phyloP scores from a whole-genome alignment of 2,329 filamentous ascomycete species.

The Metarhizium humberi region DNA sequence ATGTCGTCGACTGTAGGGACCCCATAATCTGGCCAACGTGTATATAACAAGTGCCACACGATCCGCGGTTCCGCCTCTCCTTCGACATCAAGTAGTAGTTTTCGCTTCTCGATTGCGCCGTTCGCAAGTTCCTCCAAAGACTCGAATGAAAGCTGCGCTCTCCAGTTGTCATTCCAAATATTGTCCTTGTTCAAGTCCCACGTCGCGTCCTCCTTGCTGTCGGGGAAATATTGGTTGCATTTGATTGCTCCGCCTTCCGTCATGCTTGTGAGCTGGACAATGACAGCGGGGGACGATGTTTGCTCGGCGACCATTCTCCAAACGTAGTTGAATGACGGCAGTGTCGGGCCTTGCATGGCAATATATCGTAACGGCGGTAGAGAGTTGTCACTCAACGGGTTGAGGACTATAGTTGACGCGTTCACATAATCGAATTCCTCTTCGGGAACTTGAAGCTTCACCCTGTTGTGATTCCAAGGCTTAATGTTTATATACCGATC shows the following conservation, averaged over 20 bases:
- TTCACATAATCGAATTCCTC: slow-evolving; percentile 73
- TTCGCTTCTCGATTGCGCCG: slow-evolving; percentile 63
- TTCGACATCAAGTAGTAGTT: slow-evolving; percentile 50
- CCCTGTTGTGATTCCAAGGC: slow-evolving; percentile 78
- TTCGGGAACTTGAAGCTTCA: slow-evolving; percentile 69
- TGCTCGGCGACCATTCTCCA: slow-evolving; percentile 96
- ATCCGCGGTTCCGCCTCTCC: slow-evolving; percentile 41
- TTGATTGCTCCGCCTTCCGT: slow-evolving; percentile 71
- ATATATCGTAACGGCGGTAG: slow-evolving; percentile 58
- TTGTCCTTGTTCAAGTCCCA: slow-evolving; percentile 53
- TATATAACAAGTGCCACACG: slow-evolving; percentile 80
- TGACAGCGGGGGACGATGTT: slow-evolving; percentile 59
- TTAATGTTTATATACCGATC: slow-evolving; percentile 89
- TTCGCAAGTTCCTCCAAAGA: slow-evolving; percentile 44
- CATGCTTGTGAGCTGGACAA: slow-evolving; percentile 91
- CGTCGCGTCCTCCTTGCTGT: slow-evolving; percentile 39
- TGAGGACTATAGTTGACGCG: slow-evolving; percentile 59
- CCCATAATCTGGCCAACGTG: slow-evolving; percentile 82
- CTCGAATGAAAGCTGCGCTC: slow-evolving; percentile 61
- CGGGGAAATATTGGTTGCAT: slow-evolving; percentile 82
- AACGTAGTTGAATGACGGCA: slow-evolving; percentile 66
- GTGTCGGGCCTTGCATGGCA: slow-evolving; percentile 86
- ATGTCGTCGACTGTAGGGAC: slow-evolving; percentile 64
- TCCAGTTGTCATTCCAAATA: slow-evolving; percentile 57
- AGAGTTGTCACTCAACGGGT: slow-evolving; percentile 28